A percentile compares a stretch with the other conserved stretches of the same genome.
Conservation (phyloP, 805 yeast genomes). For the Vanderwaltozyma verrucispora region DNA sequence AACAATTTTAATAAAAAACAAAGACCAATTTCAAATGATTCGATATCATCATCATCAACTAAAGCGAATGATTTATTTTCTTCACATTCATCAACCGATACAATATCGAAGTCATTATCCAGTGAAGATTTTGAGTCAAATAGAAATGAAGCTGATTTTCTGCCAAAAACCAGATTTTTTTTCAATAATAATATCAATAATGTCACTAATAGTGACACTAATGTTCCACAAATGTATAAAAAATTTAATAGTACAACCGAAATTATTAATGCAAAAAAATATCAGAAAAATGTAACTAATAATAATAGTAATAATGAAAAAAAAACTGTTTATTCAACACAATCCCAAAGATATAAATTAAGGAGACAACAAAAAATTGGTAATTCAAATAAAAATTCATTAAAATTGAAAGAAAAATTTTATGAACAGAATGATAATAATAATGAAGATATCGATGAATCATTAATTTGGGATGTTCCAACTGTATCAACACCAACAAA, state of each 20-base stretch:
- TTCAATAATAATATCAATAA: background rate
- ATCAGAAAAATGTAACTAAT: too few species aligned
- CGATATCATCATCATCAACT: conserved; percentile 20
- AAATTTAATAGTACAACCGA: conserved; percentile 11
- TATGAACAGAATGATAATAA: conserved; percentile 28
- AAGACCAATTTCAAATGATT: conserved; percentile 23
- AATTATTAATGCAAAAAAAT: background rate
- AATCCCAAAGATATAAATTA: conserved; percentile 34
- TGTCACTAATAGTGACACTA: too few species aligned
- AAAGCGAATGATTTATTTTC: conserved; percentile 21
- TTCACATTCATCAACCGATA: conserved; percentile 19
- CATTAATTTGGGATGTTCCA: conserved; percentile 42
- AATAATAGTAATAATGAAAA: conserved; percentile 2
- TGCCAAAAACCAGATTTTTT: conserved; percentile 1
- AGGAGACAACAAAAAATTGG: conserved; percentile 32
- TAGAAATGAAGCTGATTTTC: conserved; percentile 1
- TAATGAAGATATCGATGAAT: conserved; percentile 28
- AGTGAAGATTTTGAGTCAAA: conserved; percentile 14
- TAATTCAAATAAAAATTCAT: conserved; percentile 24
- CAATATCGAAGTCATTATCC: conserved; percentile 20
- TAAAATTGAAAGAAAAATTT: conserved; percentile 29
- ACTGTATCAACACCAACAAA: conserved; percentile 28
- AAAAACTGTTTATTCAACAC: conserved; percentile 32
- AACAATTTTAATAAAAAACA: conserved; percentile 10
- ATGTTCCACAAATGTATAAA: too few species aligned